These are phyloP conservation scores for Plantago elongata DNA, from an alignment of 257 asterid species.

Conservation along the genomic window DNA sequence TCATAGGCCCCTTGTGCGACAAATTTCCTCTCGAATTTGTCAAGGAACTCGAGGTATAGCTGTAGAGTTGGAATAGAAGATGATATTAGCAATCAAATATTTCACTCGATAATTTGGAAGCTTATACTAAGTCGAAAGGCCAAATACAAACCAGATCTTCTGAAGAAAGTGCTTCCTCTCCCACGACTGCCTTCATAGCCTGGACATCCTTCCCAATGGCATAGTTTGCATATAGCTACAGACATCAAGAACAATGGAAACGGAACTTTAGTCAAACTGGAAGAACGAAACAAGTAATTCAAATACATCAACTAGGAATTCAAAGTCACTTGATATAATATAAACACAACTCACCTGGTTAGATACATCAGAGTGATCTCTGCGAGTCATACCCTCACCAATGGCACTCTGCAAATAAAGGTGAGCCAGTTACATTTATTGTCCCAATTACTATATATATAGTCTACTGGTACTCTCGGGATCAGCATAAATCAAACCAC, in stretches of 20 bases:
- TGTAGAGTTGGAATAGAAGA: conserved; percentile 20
- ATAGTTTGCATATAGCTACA: conserved; percentile 69
- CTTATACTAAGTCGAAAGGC: neutral
- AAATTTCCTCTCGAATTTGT: conserved; percentile 80
- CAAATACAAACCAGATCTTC: conserved; percentile 63
- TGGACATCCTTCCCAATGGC: conserved; percentile 87
- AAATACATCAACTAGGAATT: neutral
- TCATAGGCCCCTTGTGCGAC: conserved; percentile 79
- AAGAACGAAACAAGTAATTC: neutral
- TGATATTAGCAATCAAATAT: conserved; percentile 10
- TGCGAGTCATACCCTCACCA: conserved; percentile 98
- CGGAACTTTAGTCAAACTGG: neutral
- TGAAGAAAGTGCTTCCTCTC: conserved; percentile 87
- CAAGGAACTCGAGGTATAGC: conserved; percentile 78
- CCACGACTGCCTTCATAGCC: conserved; percentile 89
- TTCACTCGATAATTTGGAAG: too few species aligned
- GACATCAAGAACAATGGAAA: neutral
- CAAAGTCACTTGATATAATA: neutral
- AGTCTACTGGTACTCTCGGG: neutral
- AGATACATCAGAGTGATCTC: conserved; percentile 95
- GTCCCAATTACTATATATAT: neutral
- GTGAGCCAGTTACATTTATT: conserved; percentile 11
- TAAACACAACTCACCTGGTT: conserved; percentile 55
- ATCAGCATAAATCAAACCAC: neutral
- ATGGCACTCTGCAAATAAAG: conserved; percentile 76